A percentile compares a stretch with the other conserved stretches of the same genome.
phyloP scores from a whole-genome alignment of 768 basidiomycete species.

The Pleurotus tuoliensis region DNA sequence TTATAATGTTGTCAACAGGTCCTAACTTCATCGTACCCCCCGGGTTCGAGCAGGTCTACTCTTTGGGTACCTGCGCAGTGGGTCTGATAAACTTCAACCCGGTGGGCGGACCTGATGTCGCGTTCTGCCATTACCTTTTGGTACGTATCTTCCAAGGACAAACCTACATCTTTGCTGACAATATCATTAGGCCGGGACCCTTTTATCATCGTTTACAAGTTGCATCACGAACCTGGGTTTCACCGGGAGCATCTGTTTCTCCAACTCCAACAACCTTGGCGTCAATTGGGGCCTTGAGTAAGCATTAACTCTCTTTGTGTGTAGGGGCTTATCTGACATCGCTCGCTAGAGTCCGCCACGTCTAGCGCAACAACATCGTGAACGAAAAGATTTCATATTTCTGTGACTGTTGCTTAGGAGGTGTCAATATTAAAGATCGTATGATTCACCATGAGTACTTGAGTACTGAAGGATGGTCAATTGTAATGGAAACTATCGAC shows the following conservation, averaged over 20 bases:
- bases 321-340: background rate
- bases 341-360: background rate
- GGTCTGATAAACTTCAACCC: conserved; percentile 7
- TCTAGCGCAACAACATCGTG: background rate
- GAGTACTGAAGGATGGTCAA: too few relatives aligned
- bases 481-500: too few relatives aligned
- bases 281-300: background rate
- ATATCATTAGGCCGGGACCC: conserved; percentile 3
- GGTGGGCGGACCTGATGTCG: background rate
- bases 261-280: background rate
- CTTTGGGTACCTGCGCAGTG: conserved; percentile 7
- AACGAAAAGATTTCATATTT: too few relatives aligned
- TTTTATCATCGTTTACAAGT: background rate
- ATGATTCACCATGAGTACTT: too few relatives aligned
- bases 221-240: background rate
- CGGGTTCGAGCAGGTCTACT: conserved; percentile 8
- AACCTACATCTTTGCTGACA: background rate
- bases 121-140: conserved; percentile 9
- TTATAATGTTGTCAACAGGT: background rate
- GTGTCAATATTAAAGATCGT: too few relatives aligned
- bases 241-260: background rate
- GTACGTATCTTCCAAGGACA: conserved; percentile 1
- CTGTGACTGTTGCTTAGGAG: too few relatives aligned
- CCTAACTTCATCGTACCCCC: conserved; percentile 9
- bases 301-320: background rate